Percentiles rank a stretch among this genome's conserved stretches.
These are phyloP conservation scores for Parmelia sp. DNA, from an alignment of 495 filamentous ascomycete species.

Conservation along the genomic window DNA sequence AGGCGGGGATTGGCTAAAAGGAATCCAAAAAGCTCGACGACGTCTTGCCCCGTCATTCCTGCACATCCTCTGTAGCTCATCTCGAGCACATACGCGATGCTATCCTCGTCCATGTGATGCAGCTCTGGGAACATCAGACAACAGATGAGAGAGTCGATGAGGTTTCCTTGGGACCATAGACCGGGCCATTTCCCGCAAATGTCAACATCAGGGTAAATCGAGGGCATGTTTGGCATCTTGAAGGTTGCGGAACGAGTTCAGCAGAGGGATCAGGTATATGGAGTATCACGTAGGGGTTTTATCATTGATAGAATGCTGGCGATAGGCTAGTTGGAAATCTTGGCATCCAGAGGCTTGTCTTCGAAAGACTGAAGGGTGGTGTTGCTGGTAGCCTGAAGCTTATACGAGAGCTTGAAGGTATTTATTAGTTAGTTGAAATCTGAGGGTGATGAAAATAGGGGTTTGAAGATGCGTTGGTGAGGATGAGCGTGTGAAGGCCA, in stretches of 20 bases:
- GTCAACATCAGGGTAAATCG: not conserved
- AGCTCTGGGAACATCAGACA: not conserved
- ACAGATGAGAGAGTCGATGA: not conserved
- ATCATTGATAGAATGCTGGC: not conserved
- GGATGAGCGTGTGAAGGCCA: too few species aligned
- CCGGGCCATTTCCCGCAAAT: not conserved
- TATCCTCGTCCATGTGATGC: not conserved
- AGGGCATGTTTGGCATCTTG: not conserved
- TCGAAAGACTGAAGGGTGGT: not conserved
- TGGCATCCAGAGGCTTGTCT: not conserved
- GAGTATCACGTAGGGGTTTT: not conserved
- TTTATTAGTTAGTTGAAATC: not conserved
- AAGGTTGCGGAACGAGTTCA: not conserved
- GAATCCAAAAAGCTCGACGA: not conserved
- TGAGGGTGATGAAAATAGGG: not conserved
- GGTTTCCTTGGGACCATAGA: not conserved
- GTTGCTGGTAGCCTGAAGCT: not conserved
- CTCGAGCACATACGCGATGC: not conserved
- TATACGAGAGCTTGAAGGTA: not conserved
- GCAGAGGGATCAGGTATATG: not conserved
- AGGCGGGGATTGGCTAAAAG: not conserved
- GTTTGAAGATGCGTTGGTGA: too few species aligned
- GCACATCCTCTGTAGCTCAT: not conserved
- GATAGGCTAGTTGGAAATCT: not conserved
- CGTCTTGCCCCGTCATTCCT: not conserved